phyloP scores from a whole-genome alignment of 345 rosid genomes.

The Dovyalis caffra region DNA sequence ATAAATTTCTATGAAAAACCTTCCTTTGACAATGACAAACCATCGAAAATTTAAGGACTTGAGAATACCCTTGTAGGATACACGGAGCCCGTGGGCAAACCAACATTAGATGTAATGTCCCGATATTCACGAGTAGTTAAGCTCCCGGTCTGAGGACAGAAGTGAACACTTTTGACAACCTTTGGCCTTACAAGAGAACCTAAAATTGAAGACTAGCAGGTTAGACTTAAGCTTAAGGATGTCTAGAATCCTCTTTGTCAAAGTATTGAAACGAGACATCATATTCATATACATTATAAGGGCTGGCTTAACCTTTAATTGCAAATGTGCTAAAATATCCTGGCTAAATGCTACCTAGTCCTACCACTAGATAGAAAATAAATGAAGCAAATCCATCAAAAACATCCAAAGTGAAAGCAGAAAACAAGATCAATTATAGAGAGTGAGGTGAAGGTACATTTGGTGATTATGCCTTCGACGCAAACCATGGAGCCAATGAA shows the following conservation, averaged over 20 bases:
- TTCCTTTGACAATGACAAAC: constrained; percentile 1
- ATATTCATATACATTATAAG: no score
- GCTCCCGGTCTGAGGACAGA: constrained; percentile 73
- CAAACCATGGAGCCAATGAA: constrained; percentile 96
- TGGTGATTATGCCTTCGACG: constrained; percentile 91
- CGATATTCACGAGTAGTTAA: constrained; percentile 84
- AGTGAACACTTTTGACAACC: constrained; percentile 95
- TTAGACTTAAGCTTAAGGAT: not conserved
- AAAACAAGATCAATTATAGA: not conserved
- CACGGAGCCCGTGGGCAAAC: constrained; percentile 95
- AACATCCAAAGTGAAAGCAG: no score
- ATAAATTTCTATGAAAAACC: not conserved
- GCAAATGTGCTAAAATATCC: no score
- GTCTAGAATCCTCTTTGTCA: no score
- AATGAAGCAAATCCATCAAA: no score
- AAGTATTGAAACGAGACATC: no score
- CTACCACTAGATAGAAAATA: no score
- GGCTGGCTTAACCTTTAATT: no score
- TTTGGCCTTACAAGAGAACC: constrained; percentile 99
- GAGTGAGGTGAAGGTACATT: constrained; percentile 47
- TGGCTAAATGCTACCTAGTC: no score
- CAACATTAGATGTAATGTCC: constrained; percentile 80
- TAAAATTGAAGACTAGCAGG: constrained; percentile 21
- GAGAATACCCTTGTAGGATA: constrained; percentile 93
- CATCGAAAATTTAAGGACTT: constrained; percentile 6